Evolutionary conservation across 2,329 filamentous ascomycete species (phyloP), one percentile per base, ranked within the genome.

Genomic region (Pseudogymnoascus sp.): DNA sequence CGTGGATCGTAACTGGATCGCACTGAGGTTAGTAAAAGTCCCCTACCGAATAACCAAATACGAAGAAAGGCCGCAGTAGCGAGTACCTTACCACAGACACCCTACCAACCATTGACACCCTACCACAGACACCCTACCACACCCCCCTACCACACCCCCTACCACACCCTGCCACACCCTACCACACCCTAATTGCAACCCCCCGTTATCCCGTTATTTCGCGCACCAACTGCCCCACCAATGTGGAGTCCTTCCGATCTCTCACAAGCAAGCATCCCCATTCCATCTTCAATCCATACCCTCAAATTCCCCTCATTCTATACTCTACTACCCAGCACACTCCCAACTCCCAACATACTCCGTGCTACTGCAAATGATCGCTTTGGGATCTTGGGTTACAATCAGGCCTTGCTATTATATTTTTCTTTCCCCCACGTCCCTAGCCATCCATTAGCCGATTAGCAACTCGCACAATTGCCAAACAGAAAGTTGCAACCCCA

Each of bases 401-500:
- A 19, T 21, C 26, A 4, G 49, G 29, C 49, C 26, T 55, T 55
- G 49, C 29, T 33, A 33, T 21, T 21, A 33, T 55, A 55, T 55
- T 7, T 14, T 55, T 55, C 49, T 33, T 33, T 55, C 33, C 29
- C 29, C 29, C 12, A 7, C n/a, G 16, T 14, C 49, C 49, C 14
- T 55, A 35, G 49, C 29, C 49, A 55, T 55, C 29, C 16, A 21
- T 55, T 55, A 55, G 49, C 49, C 49, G 49, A 60, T 60, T 14
- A 38, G 58, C 58, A 38, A 60, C 33, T 39, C 58, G 58, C 58
- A 60, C 35, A 60, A 60, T 41, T 26, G 19, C 29, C 49, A 35
- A 55, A 55, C 49, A 35, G 29, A 55, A 55, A 55, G 49, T 55
- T 55, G 29, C 29, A 55, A 55, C 49, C 49, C 49, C 49, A 55